Base-by-base conservation (phyloP, 805 yeast genomes). In the Barnettozyma salicaria region DNA sequence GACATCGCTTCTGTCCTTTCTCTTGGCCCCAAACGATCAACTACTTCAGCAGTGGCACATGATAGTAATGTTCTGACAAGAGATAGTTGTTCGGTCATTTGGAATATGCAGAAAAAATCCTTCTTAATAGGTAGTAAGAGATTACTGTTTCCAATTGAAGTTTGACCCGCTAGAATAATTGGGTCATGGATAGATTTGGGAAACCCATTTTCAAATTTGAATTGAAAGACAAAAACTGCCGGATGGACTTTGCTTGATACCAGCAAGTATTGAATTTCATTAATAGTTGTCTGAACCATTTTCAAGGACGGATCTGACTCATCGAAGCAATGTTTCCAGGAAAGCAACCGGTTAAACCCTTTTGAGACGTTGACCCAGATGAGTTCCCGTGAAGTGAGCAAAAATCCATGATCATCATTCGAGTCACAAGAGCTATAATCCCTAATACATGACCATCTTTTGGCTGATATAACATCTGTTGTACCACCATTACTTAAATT, bases 301-400 rank as follows among this genome's bases (percentile, higher is more conserved):
- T 54, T 60, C 37, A 78, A 47, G 0, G 85, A 67, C 2, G 71
- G 68, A 47, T 85, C 95, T 1, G 54, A 44, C 7, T 70, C 65
- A 29, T 70, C 68, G 17, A 82, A 56, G 42, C 61, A 72, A 56
- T 87, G 96, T 42, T 78, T 80, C 89, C 94, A 83, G 0, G 89
- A 72, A 1, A 86, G 49, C 3, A 74, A 41, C 40, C 82, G 65
- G 21, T 59, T 59, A n/a, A 74, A 50, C 1, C 60, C 58, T 12
- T 45, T 37, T 13, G 53, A 53, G 10, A 63, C 43, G 14, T 58
- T 63, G 14, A 80, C 47, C 67, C 88, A 61, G 0, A 76, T 68
- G 7, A 88, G 35, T 48, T 83, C 89, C 39, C 70, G 73, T 1
- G 87, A 70, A 0, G 95, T 84, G 19, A 87, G 58, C 6, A 83